Base-by-base conservation (phyloP, 148 eudicot species). In the Vaccinium myrtillus region DNA sequence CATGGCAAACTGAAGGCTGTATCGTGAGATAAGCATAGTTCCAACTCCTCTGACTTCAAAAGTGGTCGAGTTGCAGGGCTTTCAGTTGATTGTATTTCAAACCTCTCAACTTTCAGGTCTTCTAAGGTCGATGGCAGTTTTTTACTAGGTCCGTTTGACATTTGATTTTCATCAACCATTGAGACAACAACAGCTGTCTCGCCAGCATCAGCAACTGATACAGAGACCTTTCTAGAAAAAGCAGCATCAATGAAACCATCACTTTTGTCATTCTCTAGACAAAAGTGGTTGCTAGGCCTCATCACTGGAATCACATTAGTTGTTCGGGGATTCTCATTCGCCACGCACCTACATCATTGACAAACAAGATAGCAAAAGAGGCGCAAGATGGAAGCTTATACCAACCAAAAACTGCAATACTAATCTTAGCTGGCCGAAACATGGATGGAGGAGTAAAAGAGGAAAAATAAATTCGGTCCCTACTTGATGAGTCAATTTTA, bases 121-220 rank as follows among this genome's bases (percentile, higher is more conserved):
- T 85, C 87, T 85, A 75, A 49, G 39, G 71, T 75, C 73, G 90
- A 85, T 19, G 79, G 74, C 11, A 82, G 67, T 80, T 83, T 87
- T 84, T 43, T 85, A 75, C 53, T 73, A 36, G 88, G 85, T 86
- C 82, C 86, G 79, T 88, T 84, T 55, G 79, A 83, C 83, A 73
- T 85, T 76, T 88, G 79, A 49, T 90, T 87, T 50, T 86, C 86
- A 71, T 87, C 93, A 86, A 96, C 83, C 87, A 92, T 81, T 80
- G 99, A 96, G 89, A 96, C 90, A 82, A 96, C 96, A 73, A 96
- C 87, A 87, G 98, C 99, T 50, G 99, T 96, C 91, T 96, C 99
- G 53, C 99, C 99, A 84, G 90, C 93, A 95, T 94, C 99, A 82
- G 99, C 99, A 86, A 95, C 88, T 83, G 95, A 91, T 87, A 96